A percentile compares a stretch with the other conserved stretches of the same genome.
These are phyloP conservation scores for Roridomyces roridus DNA, from an alignment of 768 basidiomycete genomes.

Conservation along the genomic window DNA sequence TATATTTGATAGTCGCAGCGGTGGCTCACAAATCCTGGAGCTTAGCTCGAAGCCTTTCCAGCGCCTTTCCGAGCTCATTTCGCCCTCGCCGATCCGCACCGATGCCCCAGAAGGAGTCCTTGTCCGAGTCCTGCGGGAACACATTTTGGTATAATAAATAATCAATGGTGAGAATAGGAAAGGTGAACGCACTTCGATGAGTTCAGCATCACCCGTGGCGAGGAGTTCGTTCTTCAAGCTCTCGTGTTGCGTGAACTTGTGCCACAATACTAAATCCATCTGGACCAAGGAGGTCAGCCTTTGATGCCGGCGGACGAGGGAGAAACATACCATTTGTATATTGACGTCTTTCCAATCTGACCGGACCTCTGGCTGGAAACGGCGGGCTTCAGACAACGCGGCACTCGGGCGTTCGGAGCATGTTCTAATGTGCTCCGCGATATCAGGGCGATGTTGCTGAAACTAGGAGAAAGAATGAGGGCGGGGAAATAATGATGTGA, in stretches of 20 bases:
- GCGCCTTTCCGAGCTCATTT: slow-evolving; percentile 77
- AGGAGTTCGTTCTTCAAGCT: slow-evolving; percentile 66
- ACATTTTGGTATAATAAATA: not conserved
- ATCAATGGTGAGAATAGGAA: not conserved
- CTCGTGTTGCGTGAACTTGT: slow-evolving; percentile 75
- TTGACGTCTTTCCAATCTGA: slow-evolving; percentile 75
- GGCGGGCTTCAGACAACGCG: slow-evolving; percentile 72
- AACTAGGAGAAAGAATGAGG: slow-evolving; percentile 48
- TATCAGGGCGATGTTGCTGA: slow-evolving; percentile 58
- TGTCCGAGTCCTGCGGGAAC: slow-evolving; percentile 66
- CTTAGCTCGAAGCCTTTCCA: slow-evolving; percentile 64
- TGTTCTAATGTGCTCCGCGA: slow-evolving; percentile 74
- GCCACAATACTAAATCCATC: slow-evolving; percentile 71
- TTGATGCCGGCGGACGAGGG: not conserved
- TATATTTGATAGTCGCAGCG: no score
- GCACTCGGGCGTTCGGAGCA: slow-evolving; percentile 66
- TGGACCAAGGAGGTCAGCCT: slow-evolving; percentile 27
- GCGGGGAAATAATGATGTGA: not conserved
- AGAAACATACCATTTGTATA: slow-evolving; percentile 59
- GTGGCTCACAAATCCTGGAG: slow-evolving; percentile 44
- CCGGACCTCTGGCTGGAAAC: slow-evolving; percentile 65
- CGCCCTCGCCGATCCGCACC: slow-evolving; percentile 69
- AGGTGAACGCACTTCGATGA: slow-evolving; percentile 65
- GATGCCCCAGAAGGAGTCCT: slow-evolving; percentile 81
- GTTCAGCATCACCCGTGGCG: slow-evolving; percentile 66